A percentile compares a stretch with the other conserved stretches of the same genome.
These are phyloP conservation scores for Athelia sp. DNA, from an alignment of 1,284 basidiomycete species.

Conservation along the genomic window DNA sequence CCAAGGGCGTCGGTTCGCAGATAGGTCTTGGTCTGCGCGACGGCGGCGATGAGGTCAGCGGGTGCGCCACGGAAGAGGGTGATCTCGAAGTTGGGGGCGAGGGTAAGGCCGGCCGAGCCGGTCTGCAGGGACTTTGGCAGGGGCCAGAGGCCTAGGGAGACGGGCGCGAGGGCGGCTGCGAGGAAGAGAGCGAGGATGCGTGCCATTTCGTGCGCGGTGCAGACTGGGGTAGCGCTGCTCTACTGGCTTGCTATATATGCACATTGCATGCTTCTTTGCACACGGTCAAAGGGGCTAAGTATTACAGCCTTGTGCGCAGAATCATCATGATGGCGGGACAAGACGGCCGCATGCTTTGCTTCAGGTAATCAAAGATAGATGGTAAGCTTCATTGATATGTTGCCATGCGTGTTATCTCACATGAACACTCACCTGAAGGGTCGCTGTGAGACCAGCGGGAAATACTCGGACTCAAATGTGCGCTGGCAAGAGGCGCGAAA, in stretches of 20 bases:
- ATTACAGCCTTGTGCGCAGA: background rate
- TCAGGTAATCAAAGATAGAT: background rate
- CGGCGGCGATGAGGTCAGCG: constrained; percentile 41
- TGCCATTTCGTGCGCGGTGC: background rate
- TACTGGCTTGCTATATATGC: background rate
- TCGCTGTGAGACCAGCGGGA: background rate
- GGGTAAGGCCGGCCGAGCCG: constrained; percentile 26
- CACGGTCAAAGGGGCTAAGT: background rate
- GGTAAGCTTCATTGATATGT: background rate
- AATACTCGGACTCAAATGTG: background rate
- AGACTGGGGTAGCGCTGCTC: background rate
- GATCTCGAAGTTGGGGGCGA: constrained; percentile 35
- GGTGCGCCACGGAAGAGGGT: constrained; percentile 32
- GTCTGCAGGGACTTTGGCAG: constrained; percentile 24
- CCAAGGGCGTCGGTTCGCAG: constrained; percentile 43
- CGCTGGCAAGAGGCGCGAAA: no score
- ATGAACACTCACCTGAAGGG: background rate
- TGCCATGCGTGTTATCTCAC: background rate
- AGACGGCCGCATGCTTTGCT: background rate
- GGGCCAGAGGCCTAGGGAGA: constrained; percentile 28
- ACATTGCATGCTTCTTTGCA: background rate
- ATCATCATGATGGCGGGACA: background rate
- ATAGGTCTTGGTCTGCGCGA: constrained; percentile 30
- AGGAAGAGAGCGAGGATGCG: background rate
- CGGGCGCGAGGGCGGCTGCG: background rate